Evolutionary conservation across 1,284 basidiomycete genomes (phyloP), one percentile per base, ranked within the genome.

Genomic region (Hemileia vastatrix): DNA sequence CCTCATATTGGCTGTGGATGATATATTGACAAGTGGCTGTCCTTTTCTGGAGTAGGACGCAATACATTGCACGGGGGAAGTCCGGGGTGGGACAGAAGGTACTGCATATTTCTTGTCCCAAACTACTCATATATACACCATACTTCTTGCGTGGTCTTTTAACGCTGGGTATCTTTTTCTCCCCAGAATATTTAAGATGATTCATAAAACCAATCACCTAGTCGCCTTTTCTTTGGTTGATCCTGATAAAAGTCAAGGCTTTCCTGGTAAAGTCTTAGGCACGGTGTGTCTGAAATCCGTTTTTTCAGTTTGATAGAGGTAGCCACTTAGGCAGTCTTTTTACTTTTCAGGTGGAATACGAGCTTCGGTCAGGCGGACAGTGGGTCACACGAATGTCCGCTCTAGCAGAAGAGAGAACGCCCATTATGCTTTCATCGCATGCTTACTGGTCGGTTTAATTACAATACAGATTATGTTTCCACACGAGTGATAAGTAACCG

Each of bases 361-460:
- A 77, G 0, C 80, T 83, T 1, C 74, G 73, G 48, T 78, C 80
- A 50, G 80, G 79, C 1, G 81, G 80, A 5, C 73, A 78, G 4
- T 74, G 82, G 48, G 75, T 77, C 49, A 81, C 80, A 1, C 74
- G 70, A 0, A 75, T 83, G 24, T 74, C 76, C 53, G 82, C 82
- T 0, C 77, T 71, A 3, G 80, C 81, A 0, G 79, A 80, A 0
- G 73, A 81, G 68, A 74, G 79, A 76, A 84, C 83, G 1, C 83
- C 82, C 0, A 81, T 83, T 58, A 83, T 83, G 81, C 71, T 82
- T 13, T 83, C 71, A 6, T 66, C 63, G 23, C 72, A 74, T 64
- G 65, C 67, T 9, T 74, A 71, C 70, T 83, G 81, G 81, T 68
- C 2, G 8, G 63, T 81, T 51, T n/a, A n/a, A 45, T 45, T 21